phyloP scores from a whole-genome alignment of 75 land plant species.

The Adiantum capillusveneris region DNA sequence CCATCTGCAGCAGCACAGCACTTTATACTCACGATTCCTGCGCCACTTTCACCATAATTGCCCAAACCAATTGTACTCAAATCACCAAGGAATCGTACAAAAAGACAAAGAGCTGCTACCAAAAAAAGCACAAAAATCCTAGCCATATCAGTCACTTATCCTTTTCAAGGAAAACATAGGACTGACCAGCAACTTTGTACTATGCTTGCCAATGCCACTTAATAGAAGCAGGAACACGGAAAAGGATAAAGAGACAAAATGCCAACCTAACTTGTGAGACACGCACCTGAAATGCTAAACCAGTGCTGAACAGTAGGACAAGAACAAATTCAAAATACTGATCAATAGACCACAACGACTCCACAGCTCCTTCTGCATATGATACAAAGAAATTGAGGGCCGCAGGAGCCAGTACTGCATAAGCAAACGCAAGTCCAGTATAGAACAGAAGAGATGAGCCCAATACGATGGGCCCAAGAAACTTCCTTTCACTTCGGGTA shows the following conservation, averaged over 20 bases:
- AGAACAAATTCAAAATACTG: conserved; percentile 98
- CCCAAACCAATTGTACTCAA: no score
- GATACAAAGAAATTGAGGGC: conserved; percentile 92
- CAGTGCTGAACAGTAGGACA: conserved; percentile 99
- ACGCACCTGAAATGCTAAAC: conserved; percentile 90
- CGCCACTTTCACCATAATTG: no score
- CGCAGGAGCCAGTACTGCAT: conserved; percentile 83
- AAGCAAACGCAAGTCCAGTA: conserved; percentile 83
- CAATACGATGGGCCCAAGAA: conserved; percentile 91
- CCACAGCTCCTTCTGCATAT: conserved; percentile 97
- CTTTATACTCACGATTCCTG: no score
- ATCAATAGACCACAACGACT: conserved; percentile 98
- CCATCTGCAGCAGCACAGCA: no score
- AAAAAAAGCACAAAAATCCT: neutral
- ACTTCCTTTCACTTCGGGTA: conserved; percentile 75
- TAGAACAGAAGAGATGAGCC: conserved; percentile 98
- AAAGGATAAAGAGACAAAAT: conserved; percentile 1
- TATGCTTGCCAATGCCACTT: no score
- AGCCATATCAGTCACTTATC: neutral
- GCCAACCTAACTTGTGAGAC: conserved; percentile 2
- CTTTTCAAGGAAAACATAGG: neutral
- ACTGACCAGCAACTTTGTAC: no score
- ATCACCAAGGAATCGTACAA: no score
- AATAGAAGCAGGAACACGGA: no score
- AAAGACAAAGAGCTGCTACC: no score